Evolutionary conservation across 345 rosid genomes (phyloP).

Genomic region (Lagerstroemia speciosa): DNA sequence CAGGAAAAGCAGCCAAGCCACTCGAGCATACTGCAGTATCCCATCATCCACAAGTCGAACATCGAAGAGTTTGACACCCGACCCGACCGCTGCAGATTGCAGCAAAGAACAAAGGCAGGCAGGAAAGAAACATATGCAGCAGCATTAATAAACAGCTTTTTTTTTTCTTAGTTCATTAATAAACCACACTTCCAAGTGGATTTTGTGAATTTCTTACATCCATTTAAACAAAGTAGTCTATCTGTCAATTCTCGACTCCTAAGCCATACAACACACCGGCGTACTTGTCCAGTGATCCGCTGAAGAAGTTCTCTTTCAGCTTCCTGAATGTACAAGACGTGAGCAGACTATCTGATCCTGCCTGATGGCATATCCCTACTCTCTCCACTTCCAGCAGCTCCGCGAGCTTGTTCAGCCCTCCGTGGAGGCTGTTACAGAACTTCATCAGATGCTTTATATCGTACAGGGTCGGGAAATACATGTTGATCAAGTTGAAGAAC

Average conservation of each 20-base stretch:
- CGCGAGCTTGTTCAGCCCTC: conserved; percentile 9
- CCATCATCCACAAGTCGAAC: no score
- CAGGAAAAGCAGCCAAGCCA: no score
- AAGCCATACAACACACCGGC: conserved; percentile 10
- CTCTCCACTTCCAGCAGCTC: conserved; percentile 11
- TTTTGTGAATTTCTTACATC: not conserved
- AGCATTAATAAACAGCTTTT: not conserved
- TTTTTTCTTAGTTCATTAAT: not conserved
- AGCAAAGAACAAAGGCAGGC: no score
- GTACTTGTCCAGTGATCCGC: conserved; percentile 5
- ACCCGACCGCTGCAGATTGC: no score
- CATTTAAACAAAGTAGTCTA: not conserved
- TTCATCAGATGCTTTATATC: conserved; percentile 10
- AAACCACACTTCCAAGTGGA: not conserved
- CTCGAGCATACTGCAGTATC: no score
- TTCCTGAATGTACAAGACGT: conserved; percentile 5
- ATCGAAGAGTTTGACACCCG: no score
- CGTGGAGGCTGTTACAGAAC: conserved; percentile 12
- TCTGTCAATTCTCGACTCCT: conserved; percentile 7
- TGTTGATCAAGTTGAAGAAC: conserved; percentile 12
- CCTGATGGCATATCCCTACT: conserved; percentile 8
- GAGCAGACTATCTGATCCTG: conserved; percentile 8
- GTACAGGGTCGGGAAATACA: conserved; percentile 7
- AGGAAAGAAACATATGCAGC: not conserved
- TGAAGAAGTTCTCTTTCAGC: conserved; percentile 6